Conservation (phyloP, 345 rosid species). For the Toxicodendron radicans region DNA sequence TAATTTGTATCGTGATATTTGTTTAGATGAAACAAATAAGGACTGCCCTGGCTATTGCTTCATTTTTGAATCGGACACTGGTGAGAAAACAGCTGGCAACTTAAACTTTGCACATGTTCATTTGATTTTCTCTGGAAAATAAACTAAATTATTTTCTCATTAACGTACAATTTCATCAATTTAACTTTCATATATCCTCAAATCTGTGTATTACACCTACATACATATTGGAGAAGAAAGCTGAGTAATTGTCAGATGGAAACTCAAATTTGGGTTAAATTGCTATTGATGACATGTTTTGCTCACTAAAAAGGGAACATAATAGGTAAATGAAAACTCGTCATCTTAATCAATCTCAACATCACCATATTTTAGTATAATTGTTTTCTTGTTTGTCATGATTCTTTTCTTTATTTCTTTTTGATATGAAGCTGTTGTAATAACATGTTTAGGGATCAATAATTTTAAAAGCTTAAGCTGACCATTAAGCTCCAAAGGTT, state of each 20-base stretch:
- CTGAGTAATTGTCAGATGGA: neutral
- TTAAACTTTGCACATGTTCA: neutral
- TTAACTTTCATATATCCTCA: neutral
- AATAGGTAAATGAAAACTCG: neutral
- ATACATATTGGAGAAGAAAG: neutral
- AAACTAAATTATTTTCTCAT: neutral
- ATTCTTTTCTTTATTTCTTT: neutral
- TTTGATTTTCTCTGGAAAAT: neutral
- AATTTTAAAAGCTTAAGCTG: too few species aligned
- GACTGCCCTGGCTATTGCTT: slow-evolving; percentile 86
- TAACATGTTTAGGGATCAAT: too few species aligned
- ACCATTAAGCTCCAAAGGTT: too few species aligned
- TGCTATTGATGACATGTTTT: neutral
- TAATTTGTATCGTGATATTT: slow-evolving; percentile 23
- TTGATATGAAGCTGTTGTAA: neutral
- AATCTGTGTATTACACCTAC: neutral
- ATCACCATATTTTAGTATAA: neutral
- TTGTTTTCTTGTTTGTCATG: neutral
- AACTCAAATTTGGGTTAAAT: neutral
- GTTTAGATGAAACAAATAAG: slow-evolving; percentile 88
- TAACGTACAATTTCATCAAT: neutral
- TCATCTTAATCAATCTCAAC: neutral
- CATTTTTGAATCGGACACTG: slow-evolving; percentile 82
- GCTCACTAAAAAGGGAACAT: neutral
- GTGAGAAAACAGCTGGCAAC: slow-evolving; percentile 48